phyloP scores from a whole-genome alignment of 257 asterid genomes.

The Solanum sitiens region DNA sequence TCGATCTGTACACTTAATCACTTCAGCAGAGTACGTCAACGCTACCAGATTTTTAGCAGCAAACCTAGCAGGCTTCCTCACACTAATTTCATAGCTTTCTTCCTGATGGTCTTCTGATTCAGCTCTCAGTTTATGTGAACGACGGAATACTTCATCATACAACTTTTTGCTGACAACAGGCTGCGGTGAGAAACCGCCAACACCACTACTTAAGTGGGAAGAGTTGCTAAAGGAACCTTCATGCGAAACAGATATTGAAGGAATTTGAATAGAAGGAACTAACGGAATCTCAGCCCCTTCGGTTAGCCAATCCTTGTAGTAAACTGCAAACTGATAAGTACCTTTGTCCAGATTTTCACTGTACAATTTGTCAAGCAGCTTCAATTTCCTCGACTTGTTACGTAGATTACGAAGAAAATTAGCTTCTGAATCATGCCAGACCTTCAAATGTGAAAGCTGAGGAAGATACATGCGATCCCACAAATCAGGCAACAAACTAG shows the following conservation, averaged over 20 bases:
- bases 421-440: slow-evolving; percentile 47
- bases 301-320: slow-evolving; percentile 73
- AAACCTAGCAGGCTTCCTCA: slow-evolving; percentile 32
- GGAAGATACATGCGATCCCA: slow-evolving; percentile 62
- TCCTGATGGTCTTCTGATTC: slow-evolving; percentile 20
- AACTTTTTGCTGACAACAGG: slow-evolving; percentile 53
- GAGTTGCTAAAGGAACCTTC: slow-evolving; percentile 25
- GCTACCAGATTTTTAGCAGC: slow-evolving; percentile 36
- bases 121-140: slow-evolving; percentile 22
- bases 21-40: slow-evolving; percentile 24
- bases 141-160: slow-evolving; percentile 48
- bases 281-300: slow-evolving; percentile 53
- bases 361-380: slow-evolving; percentile 38
- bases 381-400: slow-evolving; percentile 12
- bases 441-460: slow-evolving; percentile 48
- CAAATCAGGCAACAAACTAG: slow-evolving; percentile 40
- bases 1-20: slow-evolving; percentile 12
- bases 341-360: slow-evolving; percentile 50
- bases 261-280: slow-evolving; percentile 37
- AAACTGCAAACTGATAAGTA: slow-evolving; percentile 46
- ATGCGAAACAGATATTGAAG: slow-evolving; percentile 21
- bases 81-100: slow-evolving; percentile 23
- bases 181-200: slow-evolving; percentile 29
- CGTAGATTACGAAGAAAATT: slow-evolving; percentile 18
- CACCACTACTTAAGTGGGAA: slow-evolving; percentile 26